Conservation (phyloP, 768 basidiomycete species). For the Tulasnella sp. region DNA sequence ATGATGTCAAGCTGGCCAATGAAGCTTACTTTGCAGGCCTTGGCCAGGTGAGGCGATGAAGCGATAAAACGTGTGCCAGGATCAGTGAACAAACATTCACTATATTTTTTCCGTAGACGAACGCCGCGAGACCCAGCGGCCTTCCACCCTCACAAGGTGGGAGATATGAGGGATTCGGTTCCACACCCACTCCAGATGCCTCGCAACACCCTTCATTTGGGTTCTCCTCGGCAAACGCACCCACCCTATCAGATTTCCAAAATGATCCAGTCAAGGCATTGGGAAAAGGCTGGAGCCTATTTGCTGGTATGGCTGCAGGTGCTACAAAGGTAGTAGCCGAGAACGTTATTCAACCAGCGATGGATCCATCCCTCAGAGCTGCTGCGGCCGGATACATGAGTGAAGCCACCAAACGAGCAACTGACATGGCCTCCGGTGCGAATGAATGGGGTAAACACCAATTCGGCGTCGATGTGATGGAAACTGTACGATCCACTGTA, state of each 20-base stretch:
- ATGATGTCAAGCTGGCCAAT: constrained; percentile 63
- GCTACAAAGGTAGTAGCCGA: constrained; percentile 70
- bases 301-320: constrained; percentile 70
- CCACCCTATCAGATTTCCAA: constrained; percentile 68
- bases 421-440: constrained; percentile 45
- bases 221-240: constrained; percentile 68
- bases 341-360: constrained; percentile 79
- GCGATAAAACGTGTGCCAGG: background rate
- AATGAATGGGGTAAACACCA: constrained; percentile 67
- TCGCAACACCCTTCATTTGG: constrained; percentile 53
- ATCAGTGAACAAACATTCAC: background rate
- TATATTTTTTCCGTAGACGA: constrained; percentile 28
- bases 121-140: constrained; percentile 61
- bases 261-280: constrained; percentile 75
- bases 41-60: constrained; percentile 36
- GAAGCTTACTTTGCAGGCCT: constrained; percentile 76
- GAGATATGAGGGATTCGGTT: constrained; percentile 86
- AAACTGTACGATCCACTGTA: constrained; percentile 50
- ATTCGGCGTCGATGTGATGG: constrained; percentile 77
- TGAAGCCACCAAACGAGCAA: constrained; percentile 54
- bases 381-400: constrained; percentile 59
- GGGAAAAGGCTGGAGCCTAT: constrained; percentile 92
- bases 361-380: constrained; percentile 72
- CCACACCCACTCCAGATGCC: constrained; percentile 45
- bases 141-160: constrained; percentile 91